Conservation (phyloP, 768 basidiomycete species). For the Harrya chromipes region DNA sequence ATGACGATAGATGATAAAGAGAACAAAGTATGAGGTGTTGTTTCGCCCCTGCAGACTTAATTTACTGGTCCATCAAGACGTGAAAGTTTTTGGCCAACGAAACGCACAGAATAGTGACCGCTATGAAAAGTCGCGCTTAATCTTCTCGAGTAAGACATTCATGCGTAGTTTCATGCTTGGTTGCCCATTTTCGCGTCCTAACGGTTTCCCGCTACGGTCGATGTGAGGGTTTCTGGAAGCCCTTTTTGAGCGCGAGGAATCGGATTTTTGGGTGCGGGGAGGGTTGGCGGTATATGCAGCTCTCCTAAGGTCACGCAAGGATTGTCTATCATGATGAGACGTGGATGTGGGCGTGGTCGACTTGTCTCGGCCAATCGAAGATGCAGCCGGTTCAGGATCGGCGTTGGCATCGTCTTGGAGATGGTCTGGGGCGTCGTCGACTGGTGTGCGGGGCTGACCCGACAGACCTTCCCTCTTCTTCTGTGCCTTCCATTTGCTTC, state of each 20-base stretch:
- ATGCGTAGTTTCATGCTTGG: constrained; percentile 87
- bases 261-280: constrained; percentile 56
- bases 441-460: constrained; percentile 4
- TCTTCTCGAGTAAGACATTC: constrained; percentile 82
- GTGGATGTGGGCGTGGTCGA: neutral
- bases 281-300: constrained; percentile 60
- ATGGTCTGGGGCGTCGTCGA: neutral
- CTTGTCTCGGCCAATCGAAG: constrained; percentile 2
- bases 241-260: constrained; percentile 35
- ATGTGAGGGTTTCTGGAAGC: constrained; percentile 7
- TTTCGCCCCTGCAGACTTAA: constrained; percentile 3
- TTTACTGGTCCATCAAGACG: neutral
- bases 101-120: constrained; percentile 3
- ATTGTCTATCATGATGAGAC: constrained; percentile 17
- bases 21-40: constrained; percentile 45
- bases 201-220: constrained; percentile 28
- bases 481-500: constrained; percentile 73
- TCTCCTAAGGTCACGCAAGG: constrained; percentile 58
- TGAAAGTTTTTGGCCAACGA: neutral
- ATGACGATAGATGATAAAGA: constrained; percentile 52
- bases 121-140: constrained; percentile 58
- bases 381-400: neutral
- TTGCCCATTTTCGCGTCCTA: constrained; percentile 38
- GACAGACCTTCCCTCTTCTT: constrained; percentile 49
- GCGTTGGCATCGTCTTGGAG: neutral